A percentile compares a stretch with the other conserved stretches of the same genome.
Conservation (phyloP, 1,284 basidiomycete species). For the Moesziomyces sp. region DNA sequence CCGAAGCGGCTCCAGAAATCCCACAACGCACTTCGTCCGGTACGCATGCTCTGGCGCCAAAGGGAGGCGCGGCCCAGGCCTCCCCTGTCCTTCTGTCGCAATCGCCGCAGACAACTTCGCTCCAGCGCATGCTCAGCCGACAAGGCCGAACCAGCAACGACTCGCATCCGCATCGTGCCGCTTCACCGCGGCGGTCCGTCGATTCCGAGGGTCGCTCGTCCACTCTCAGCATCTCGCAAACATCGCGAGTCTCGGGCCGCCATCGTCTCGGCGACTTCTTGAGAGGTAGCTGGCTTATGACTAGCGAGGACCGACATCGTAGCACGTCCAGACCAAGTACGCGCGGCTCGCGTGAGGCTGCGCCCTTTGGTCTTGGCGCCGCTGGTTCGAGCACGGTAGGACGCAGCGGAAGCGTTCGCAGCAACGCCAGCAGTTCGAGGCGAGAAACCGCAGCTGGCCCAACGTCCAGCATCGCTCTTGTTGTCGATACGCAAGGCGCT, state of each 20-base stretch:
- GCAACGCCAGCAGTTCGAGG: constrained; percentile 17
- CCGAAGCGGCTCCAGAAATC: constrained; percentile 27
- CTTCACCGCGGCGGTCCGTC: constrained; percentile 23
- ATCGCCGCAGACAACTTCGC: constrained; percentile 24
- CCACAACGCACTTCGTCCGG: constrained; percentile 41
- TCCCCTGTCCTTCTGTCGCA: constrained; percentile 17
- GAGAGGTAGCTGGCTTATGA: constrained; percentile 39
- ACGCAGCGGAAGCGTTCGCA: constrained; percentile 31
- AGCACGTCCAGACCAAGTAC: constrained; percentile 38
- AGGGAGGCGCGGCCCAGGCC: constrained; percentile 15
- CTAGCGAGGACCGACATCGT: constrained; percentile 25
- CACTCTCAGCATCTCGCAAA: constrained; percentile 41
- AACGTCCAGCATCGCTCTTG: constrained; percentile 9
- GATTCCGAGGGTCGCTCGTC: constrained; percentile 41
- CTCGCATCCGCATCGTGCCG: constrained; percentile 21
- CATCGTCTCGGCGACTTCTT: constrained; percentile 49
- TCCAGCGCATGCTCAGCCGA: constrained; percentile 20
- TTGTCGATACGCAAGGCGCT: constrained; percentile 38
- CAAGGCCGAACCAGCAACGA: constrained; percentile 14
- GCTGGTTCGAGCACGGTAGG: constrained; percentile 5
- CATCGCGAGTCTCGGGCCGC: constrained; percentile 40
- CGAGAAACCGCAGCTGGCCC: neutral
- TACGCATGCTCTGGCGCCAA: constrained; percentile 29
- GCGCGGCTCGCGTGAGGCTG: constrained; percentile 31
- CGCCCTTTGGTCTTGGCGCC: constrained; percentile 7